Conservation (phyloP, 768 basidiomycete species). For the Rhizopogon salebrosus region DNA sequence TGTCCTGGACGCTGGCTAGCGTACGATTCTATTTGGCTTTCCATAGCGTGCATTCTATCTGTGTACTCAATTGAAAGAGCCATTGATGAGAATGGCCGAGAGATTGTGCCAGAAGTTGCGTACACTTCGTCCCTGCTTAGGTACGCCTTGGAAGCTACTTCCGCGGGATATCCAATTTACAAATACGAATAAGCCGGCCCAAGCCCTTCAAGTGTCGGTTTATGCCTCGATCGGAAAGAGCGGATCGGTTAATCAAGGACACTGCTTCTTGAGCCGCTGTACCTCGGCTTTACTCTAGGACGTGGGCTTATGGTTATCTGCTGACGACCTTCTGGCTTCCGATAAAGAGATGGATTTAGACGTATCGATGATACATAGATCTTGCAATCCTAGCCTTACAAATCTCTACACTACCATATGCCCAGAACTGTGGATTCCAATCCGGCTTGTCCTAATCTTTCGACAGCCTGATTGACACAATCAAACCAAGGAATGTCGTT, state of each 20-base stretch:
- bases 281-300: neutral
- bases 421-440: constrained; percentile 39
- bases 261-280: neutral
- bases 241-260: constrained; percentile 24
- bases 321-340: neutral
- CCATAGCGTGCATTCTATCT: constrained; percentile 34
- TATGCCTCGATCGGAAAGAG: constrained; percentile 28
- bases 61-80: constrained; percentile 35
- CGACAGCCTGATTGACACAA: constrained; percentile 30
- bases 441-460: constrained; percentile 29
- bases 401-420: constrained; percentile 36
- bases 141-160: constrained; percentile 16
- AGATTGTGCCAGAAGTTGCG: constrained; percentile 28
- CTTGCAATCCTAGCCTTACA: neutral
- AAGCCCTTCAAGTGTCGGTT: constrained; percentile 37
- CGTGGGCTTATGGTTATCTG: neutral
- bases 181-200: constrained; percentile 28
- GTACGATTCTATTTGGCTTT: constrained; percentile 38
- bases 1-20: constrained; percentile 44
- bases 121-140: constrained; percentile 32
- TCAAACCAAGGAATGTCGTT: constrained; percentile 23
- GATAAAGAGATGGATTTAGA: neutral
- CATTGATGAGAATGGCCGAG: constrained; percentile 25
- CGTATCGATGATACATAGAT: neutral
- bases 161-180: neutral